phyloP scores from a whole-genome alignment of 2,329 filamentous ascomycete species.

The Blumeria graminis region DNA sequence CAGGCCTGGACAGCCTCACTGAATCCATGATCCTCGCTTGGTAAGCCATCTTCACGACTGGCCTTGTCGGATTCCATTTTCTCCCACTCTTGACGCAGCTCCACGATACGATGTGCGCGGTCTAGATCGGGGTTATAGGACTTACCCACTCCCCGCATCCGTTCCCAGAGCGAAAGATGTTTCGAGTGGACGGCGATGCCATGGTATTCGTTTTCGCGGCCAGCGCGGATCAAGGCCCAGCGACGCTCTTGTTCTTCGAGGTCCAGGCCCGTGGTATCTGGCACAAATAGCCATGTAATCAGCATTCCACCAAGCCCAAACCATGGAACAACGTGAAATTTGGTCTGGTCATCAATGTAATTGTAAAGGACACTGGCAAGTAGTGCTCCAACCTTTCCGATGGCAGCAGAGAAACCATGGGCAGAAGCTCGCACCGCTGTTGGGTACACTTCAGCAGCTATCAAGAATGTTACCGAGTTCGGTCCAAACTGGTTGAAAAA shows the following conservation, averaged over 20 bases:
- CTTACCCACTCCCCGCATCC: conserved; percentile 50
- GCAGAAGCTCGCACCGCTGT: conserved; percentile 81
- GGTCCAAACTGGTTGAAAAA: conserved; percentile 99
- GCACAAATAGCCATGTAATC: conserved; percentile 64
- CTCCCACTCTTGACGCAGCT: conserved; percentile 47
- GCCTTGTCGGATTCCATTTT: conserved; percentile 23
- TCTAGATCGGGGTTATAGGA: conserved; percentile 63
- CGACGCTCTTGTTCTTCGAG: conserved; percentile 92
- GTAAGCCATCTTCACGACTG: conserved; percentile 5
- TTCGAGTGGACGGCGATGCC: conserved; percentile 77
- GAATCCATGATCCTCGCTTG: conserved; percentile 9
- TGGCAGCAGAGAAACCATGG: conserved; percentile 81
- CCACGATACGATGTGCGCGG: conserved; percentile 61
- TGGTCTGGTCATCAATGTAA: conserved; percentile 66
- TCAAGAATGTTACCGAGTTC: conserved; percentile 81
- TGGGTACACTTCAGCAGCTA: conserved; percentile 89
- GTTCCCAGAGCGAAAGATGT: conserved; percentile 77
- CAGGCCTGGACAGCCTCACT: conserved; percentile 8
- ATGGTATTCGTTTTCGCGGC: conserved; percentile 63
- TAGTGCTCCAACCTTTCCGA: conserved; percentile 73
- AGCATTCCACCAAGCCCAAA: conserved; percentile 75
- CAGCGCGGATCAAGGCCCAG: conserved; percentile 66
- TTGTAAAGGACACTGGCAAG: conserved; percentile 77
- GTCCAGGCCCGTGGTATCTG: conserved; percentile 91
- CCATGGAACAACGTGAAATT: conserved; percentile 88